Evolutionary conservation across 192 early-diverging fungal species (phyloP), one percentile per base, ranked within the genome.

Genomic region (Umbelopsis vinacea): DNA sequence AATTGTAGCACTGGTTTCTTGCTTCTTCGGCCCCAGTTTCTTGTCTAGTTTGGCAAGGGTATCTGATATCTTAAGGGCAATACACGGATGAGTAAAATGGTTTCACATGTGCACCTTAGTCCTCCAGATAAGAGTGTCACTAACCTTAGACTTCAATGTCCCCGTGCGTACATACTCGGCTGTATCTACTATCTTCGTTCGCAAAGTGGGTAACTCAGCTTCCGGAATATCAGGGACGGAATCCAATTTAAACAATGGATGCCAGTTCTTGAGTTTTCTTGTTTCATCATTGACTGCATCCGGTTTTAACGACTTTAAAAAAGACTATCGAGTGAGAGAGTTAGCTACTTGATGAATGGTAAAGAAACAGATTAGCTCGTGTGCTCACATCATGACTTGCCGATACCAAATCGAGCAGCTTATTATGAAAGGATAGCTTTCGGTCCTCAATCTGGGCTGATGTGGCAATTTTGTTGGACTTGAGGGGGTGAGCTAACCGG

Each of bases 41-140:
- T 63, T 63, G 57, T 63, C 57, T 63, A 63, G 26, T 37, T 63
- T 63, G 4, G 57, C 57, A 19, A 63, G 57, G 57, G 57, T 63
- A 63, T 63, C 57, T 37, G 57, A 63, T 37, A 63, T 63, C 57
- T 63, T 1, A 17, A 50, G 15, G n/a, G 26, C 3, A 6, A 6
- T 63, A 17, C 4, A 63, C 1, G 57, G 9, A 35, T 35, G 6
- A 33, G 14, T 63, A 63, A 12, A 12, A 37, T 35, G 12, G 0
- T 17, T 63, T 38, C 12, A 19, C 29, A 3, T 37, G 14, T 38
- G 6, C 6, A 43, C 2, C 2, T 63, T 11, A 10, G 12, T 37
- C 4, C 33, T 17, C 4, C 2, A 37, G 1, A 37, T 19, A 19
- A n/a, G 17, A 26, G 15, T 26, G 26, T 12, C 17, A 63, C 57